These are phyloP conservation scores for Trapa bicornis DNA, from an alignment of 345 rosid genomes.

Conservation along the genomic window DNA sequence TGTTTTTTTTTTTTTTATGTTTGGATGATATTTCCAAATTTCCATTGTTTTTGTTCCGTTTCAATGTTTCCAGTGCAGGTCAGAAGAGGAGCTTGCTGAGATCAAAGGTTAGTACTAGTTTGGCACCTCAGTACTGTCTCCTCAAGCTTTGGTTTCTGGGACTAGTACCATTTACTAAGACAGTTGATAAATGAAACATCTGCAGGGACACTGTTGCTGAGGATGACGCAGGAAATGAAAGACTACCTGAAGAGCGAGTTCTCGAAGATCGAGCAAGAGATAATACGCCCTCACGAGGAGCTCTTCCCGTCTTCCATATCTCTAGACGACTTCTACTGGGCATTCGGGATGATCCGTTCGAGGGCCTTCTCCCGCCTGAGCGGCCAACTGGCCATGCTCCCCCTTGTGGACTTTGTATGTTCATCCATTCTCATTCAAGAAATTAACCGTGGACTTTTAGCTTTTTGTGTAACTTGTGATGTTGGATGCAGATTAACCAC, in stretches of 20 bases:
- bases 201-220: constrained; percentile 13
- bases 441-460: background rate
- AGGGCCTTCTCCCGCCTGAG: constrained; percentile 17
- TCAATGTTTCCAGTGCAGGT: constrained; percentile 16
- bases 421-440: background rate
- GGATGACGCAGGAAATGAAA: constrained; percentile 16
- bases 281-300: constrained; percentile 9
- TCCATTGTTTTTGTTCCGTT: constrained; percentile 1
- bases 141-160: background rate
- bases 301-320: constrained; percentile 15
- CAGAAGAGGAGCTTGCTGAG: constrained; percentile 19
- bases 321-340: constrained; percentile 16
- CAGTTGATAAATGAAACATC: background rate
- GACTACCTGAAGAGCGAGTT: constrained; percentile 13
- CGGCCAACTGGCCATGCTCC: constrained; percentile 16
- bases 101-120: constrained; percentile 9
- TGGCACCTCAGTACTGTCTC: background rate
- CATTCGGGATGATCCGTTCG: constrained; percentile 17
- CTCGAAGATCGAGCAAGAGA: constrained; percentile 11
- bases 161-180: background rate
- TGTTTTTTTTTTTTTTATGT: background rate
- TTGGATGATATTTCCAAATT: constrained; percentile 5
- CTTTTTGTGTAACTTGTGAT: background rate
- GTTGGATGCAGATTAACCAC: constrained; percentile 15
- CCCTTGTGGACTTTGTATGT: constrained; percentile 15